Evolutionary conservation across 495 filamentous ascomycete genomes (phyloP).

Genomic region (Penicillium antarcticum): DNA sequence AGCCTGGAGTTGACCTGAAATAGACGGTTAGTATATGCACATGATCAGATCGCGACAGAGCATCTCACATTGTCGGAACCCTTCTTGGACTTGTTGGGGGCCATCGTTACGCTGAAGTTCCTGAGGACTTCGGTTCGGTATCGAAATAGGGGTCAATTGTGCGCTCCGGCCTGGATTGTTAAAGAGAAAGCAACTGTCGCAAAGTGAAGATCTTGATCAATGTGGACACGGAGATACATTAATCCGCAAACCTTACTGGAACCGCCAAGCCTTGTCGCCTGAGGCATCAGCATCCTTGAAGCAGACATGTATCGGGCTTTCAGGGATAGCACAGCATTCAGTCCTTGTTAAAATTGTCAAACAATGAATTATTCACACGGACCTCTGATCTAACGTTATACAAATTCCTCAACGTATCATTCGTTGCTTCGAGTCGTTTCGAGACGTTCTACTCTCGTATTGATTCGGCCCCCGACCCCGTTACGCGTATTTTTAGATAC

Average conservation of each 20-base stretch:
- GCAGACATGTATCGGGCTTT: not conserved
- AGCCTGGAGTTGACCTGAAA: slow-evolving; percentile 72
- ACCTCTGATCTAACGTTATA: not conserved
- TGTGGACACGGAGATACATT: not conserved
- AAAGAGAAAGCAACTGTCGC: slow-evolving; percentile 6
- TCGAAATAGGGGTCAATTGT: slow-evolving; percentile 18
- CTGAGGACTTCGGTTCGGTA: slow-evolving; percentile 19
- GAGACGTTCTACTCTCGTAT: slow-evolving; percentile 2
- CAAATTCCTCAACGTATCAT: not conserved
- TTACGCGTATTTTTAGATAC: slow-evolving; percentile 27
- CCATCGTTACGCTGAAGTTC: slow-evolving; percentile 62
- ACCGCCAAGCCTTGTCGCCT: not conserved
- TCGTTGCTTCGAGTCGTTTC: not conserved
- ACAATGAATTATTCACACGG: not conserved
- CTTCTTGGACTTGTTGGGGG: slow-evolving; percentile 93
- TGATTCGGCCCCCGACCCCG: slow-evolving; percentile 12
- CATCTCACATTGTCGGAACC: slow-evolving; percentile 65
- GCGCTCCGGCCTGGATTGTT: slow-evolving; percentile 37
- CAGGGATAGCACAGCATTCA: not conserved
- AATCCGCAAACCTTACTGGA: not conserved
- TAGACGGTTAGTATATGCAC: slow-evolving; percentile 1
- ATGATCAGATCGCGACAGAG: not conserved
- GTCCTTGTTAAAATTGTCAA: not conserved
- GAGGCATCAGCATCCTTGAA: not conserved
- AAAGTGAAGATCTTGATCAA: not conserved